Evolutionary conservation across 1,284 basidiomycete species (phyloP), one percentile per base, ranked within the genome.

Genomic region (Sporisorium iseilematis-ciliati): DNA sequence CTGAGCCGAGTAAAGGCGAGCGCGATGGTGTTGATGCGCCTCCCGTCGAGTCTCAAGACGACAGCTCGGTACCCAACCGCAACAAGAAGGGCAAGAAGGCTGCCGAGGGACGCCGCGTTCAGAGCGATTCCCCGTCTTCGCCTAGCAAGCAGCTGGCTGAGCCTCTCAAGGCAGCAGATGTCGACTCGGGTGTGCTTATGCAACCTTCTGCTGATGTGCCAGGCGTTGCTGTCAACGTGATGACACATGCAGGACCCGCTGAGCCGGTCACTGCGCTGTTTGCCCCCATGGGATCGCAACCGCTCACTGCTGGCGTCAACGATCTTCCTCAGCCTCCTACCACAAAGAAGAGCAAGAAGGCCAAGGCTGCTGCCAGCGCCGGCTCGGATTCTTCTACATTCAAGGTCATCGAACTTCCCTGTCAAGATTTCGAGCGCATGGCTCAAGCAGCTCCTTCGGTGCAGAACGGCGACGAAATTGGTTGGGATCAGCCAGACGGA

Each of bases 401-500:
- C 61, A 63, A 64, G 40, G 59, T 63, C 4, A 43, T 70, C 41
- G 71, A 65, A 25, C 55, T 72, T 29, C 72, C 72, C 18, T 59
- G 72, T 42, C 66, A 70, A 23, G 63, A 75, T 21, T 75, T 75
- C 31, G 72, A 75, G 54, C 66, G 67, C 52, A 70, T 75, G 66
- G 53, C 64, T 40, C 51, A 61, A 40, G 52, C 55, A 0, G 20
- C 60, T 11, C 64, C 72, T 2, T 63, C 64, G 5, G 60, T 70
- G 5, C 73, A 75, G 57, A 71, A 75, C 46, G 67, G 68, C 51
- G 72, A 70, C 49, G 63, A 69, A 50, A 68, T 67, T 16, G 81
- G 76, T n/a, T 84, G 82, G 82, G 81, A 84, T 25, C 75, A 75
- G 65, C 68, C 80, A 7, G 82, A 84, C 43, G 83, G 83, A 8